Base-by-base conservation (phyloP, 768 basidiomycete genomes). In the Candolleomyces efflorescens region DNA sequence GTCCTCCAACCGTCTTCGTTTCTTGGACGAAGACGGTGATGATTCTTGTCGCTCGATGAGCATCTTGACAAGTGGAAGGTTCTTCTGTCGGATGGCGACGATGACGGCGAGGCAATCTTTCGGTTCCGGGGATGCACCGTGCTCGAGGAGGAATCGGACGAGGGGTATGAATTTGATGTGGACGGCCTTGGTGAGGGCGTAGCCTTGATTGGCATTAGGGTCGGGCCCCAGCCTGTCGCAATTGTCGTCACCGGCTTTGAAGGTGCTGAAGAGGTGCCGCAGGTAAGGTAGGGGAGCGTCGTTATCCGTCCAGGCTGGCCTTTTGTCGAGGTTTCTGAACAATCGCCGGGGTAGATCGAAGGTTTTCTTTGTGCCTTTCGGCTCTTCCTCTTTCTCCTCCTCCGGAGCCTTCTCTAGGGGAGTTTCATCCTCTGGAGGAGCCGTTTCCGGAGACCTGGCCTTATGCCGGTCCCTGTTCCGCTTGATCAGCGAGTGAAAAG, bases 111-210 rank as follows among this genome's bases (percentile, higher is more conserved):
- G 73, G 20, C 75, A 79, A 12, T 79, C 69, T 64, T 87, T 89
- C 60, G 71, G 71, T 4, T 65, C 65, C 0, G 94, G 94, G 11
- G 86, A 87, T 0, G 92, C 94, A 3, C 85, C 88, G 18, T 85
- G 74, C 2, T 75, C 73, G 50, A 97, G 82, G 15, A 98, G 78
- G 62, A 91, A 86, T 22, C 69, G 73, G 1, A 94, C 75, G 7
- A 97, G 81, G 3, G 86, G 84, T 1, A 78, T 55, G 60, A 87
- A 86, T 20, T 75, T 74, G 0, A 81, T 84, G 38, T 86, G 77
- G 1, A 93, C 90, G 1, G 94, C 92, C 62, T 82, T 85, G 15
- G 84, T 85, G 41, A 97, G 82, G 0, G 89, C 86, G 65, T 94
- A 97, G 1, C 94, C 95, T 2, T 82, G 77, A 68, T 90, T 78